Evolutionary conservation across 306 rosid species (phyloP).

Genomic region (Quercus rubra): DNA sequence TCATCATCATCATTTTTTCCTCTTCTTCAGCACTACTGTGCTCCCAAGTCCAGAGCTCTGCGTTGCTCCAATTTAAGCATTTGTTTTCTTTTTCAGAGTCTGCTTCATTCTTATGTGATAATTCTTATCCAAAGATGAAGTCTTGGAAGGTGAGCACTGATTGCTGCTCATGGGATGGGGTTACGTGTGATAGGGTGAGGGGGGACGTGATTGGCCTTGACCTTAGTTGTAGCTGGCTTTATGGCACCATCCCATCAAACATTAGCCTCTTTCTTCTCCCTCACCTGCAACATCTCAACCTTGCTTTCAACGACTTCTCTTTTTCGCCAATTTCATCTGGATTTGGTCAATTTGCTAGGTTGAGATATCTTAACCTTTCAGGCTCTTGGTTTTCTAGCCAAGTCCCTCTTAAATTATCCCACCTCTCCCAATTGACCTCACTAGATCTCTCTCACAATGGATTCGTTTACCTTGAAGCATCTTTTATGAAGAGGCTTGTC

Average conservation of each 20-base stretch:
- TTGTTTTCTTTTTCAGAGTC: too few relatives aligned
- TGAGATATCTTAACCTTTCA: background rate
- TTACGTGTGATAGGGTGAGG: too few relatives aligned
- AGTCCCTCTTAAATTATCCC: background rate
- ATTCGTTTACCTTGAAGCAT: background rate
- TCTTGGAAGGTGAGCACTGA: too few relatives aligned
- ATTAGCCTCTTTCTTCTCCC: too few relatives aligned
- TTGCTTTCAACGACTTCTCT: background rate
- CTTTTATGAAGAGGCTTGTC: background rate
- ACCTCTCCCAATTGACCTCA: background rate
- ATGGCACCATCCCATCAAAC: too few relatives aligned
- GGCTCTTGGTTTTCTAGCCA: background rate
- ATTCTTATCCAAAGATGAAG: too few relatives aligned
- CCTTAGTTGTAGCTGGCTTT: too few relatives aligned
- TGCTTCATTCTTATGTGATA: too few relatives aligned
- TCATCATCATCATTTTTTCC: too few relatives aligned
- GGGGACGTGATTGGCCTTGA: too few relatives aligned
- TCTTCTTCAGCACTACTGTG: background rate
- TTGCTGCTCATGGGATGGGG: too few relatives aligned
- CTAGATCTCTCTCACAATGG: conserved; percentile 34
- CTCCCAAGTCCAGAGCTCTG: conserved; percentile 11
- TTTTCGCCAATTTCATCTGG: background rate
- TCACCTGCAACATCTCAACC: background rate
- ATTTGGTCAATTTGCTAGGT: background rate
- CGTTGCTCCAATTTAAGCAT: conserved; percentile 1